Evolutionary conservation across 2,329 filamentous ascomycete genomes (phyloP).

Genomic region (Ophiocordyceps camponoti-rufipedis): DNA sequence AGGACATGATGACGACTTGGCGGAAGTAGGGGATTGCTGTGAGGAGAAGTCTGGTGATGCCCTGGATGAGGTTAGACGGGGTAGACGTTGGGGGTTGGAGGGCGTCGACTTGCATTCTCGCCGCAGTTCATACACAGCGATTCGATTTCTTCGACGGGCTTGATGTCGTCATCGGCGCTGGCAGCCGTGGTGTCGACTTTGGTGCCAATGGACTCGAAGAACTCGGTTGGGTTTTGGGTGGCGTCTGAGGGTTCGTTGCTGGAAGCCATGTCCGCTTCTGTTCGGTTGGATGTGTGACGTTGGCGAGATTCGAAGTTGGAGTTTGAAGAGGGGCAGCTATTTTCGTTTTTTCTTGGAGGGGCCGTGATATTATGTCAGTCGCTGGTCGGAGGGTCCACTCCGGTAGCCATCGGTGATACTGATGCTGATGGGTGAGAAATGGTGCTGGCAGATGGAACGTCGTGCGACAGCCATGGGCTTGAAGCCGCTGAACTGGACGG

Average conservation of each 20-base stretch:
- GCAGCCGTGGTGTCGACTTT: slow-evolving; percentile 34
- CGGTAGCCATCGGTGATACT: background rate
- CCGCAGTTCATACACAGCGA: slow-evolving; percentile 78
- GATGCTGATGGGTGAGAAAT: background rate
- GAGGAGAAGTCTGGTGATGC: slow-evolving; percentile 68
- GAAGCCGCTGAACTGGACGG: too few species aligned
- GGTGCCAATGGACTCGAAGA: slow-evolving; percentile 44
- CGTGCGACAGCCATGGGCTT: too few species aligned
- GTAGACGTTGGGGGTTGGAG: background rate
- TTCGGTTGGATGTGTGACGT: background rate
- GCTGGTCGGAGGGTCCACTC: background rate
- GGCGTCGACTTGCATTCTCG: slow-evolving; percentile 40
- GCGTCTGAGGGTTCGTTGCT: slow-evolving; percentile 18
- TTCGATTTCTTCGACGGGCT: slow-evolving; percentile 50
- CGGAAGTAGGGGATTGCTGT: slow-evolving; percentile 94
- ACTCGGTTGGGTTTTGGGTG: slow-evolving; percentile 24
- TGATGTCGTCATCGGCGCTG: slow-evolving; percentile 24
- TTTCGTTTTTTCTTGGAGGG: background rate
- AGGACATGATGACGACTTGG: slow-evolving; percentile 95
- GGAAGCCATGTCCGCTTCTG: slow-evolving; percentile 1
- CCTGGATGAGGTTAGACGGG: slow-evolving; percentile 27
- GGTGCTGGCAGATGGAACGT: too few species aligned
- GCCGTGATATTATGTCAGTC: background rate
- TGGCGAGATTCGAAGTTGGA: slow-evolving; percentile 1
- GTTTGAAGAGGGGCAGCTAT: slow-evolving; percentile 6